Base-by-base conservation (phyloP, 2,329 filamentous ascomycete species). In the Lecanoromycetidae sp. region DNA sequence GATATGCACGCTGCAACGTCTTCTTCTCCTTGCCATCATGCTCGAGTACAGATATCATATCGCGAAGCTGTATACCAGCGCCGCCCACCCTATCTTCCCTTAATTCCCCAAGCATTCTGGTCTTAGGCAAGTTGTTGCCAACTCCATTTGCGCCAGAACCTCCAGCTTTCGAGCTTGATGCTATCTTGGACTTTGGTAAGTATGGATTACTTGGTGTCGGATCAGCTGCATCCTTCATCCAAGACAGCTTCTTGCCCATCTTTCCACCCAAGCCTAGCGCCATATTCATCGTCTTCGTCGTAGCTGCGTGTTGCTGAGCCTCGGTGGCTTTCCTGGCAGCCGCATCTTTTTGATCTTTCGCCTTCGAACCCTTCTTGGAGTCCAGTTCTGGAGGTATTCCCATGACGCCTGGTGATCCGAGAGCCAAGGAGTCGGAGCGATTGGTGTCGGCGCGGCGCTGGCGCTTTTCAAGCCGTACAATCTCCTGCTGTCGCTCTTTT, bases 211-310 rank as follows among this genome's bases (percentile, higher is more conserved):
- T 54, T 2, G 56, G 62, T 60, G 38, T 37, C 34, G 30, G 33
- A 33, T 58, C 39, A 46, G 42, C 38, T 6, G 63, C 63, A 8
- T 61, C 61, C 46, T 65, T 66, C 48, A 72, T 57, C 70, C 70
- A 53, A 69, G 10, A 71, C n/a, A 63, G 63, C 54, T 70, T 71
- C 48, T 68, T 70, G 13, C 62, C 60, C 30, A 64, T 65, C 15
- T 66, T 68, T 30, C 77, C 76, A 61, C 76, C 74, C 57, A 75
- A 72, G 47, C 82, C 82, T 35, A 87, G 74, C 1, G 85, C 85
- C 69, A 87, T 76, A 52, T 78, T 80, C 46, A 85, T 85, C 0
- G 88, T 94, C 46, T 79, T 74, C 60, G 95, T 94, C 22, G 90
- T 87, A 53, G 82, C 84, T 19, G 80, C 79, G 54, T 90, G 87